These are phyloP conservation scores for Saccharomyces cerevisiae DNA, from an alignment of 805 yeast genomes.

Conservation along the genomic window DNA sequence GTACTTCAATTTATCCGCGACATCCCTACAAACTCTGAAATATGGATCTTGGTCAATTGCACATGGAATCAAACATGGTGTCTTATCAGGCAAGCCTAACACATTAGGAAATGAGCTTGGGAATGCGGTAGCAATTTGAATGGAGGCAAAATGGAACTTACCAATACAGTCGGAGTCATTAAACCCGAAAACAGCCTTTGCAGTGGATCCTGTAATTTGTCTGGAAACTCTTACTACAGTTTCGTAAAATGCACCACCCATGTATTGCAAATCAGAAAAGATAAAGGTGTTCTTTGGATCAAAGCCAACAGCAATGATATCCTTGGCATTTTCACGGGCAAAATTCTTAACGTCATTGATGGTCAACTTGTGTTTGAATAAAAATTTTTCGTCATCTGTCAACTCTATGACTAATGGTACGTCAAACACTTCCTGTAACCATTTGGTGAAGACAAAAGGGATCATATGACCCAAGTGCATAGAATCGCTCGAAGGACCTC, in stretches of 20 bases:
- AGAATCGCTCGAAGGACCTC: slow-evolving; percentile 92
- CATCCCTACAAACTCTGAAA: slow-evolving; percentile 95
- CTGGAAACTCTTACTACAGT: slow-evolving; percentile 87
- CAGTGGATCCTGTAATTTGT: slow-evolving; percentile 94
- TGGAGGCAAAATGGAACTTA: slow-evolving; percentile 86
- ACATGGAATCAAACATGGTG: slow-evolving; percentile 96
- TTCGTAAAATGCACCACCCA: slow-evolving; percentile 91
- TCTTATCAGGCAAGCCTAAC: slow-evolving; percentile 75
- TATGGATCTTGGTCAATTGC: slow-evolving; percentile 99
- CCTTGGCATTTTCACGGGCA: slow-evolving; percentile 79
- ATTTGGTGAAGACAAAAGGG: slow-evolving; percentile 90
- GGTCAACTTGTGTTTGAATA: slow-evolving; percentile 84
- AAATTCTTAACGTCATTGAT: slow-evolving; percentile 80
- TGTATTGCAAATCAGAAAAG: slow-evolving; percentile 84
- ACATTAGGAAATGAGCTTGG: slow-evolving; percentile 94
- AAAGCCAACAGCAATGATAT: slow-evolving; percentile 89
- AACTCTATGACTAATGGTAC: slow-evolving; percentile 89
- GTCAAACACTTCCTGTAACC: slow-evolving; percentile 97
- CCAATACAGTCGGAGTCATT: slow-evolving; percentile 93
- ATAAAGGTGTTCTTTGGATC: slow-evolving; percentile 91
- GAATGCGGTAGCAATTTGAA: slow-evolving; percentile 93
- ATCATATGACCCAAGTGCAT: slow-evolving; percentile 97
- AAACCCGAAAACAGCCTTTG: slow-evolving; percentile 94
- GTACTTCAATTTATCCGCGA: slow-evolving; percentile 84
- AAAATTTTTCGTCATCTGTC: slow-evolving; percentile 94